Evolutionary conservation across 2,329 filamentous ascomycete species (phyloP).

Genomic region (Fusarium irregulare): DNA sequence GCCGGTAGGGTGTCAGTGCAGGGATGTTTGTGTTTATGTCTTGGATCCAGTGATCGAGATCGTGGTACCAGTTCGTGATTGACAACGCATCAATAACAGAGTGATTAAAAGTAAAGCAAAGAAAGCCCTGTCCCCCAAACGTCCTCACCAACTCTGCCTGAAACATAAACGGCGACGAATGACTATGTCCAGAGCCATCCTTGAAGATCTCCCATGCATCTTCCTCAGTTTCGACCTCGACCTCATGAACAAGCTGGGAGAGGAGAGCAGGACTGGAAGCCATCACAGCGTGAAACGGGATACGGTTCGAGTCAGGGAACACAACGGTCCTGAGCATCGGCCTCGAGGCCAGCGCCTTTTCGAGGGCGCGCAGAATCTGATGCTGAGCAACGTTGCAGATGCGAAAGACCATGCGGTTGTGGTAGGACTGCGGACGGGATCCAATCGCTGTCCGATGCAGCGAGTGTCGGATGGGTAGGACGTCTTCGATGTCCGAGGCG

Average conservation of each 20-base stretch:
- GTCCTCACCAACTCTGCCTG: slow-evolving; percentile 43
- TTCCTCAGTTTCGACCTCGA: slow-evolving; percentile 35
- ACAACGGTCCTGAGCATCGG: slow-evolving; percentile 49
- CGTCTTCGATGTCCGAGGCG: slow-evolving; percentile 43
- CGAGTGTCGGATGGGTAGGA: slow-evolving; percentile 47
- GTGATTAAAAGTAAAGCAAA: slow-evolving; percentile 51
- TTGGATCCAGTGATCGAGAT: slow-evolving; percentile 49
- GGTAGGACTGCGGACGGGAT: slow-evolving; percentile 50
- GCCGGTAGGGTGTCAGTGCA: slow-evolving; percentile 44
- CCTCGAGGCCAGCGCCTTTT: slow-evolving; percentile 44
- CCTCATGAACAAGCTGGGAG: slow-evolving; percentile 42
- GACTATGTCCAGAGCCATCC: slow-evolving; percentile 28
- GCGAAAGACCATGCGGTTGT: slow-evolving; percentile 50
- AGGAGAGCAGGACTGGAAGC: slow-evolving; percentile 38
- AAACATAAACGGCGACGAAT: slow-evolving; percentile 49
- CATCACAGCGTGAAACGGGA: slow-evolving; percentile 48
- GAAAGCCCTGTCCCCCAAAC: slow-evolving; percentile 28
- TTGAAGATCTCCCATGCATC: slow-evolving; percentile 39
- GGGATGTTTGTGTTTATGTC: slow-evolving; percentile 33
- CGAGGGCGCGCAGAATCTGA: slow-evolving; percentile 46
- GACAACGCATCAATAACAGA: slow-evolving; percentile 52
- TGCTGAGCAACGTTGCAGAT: slow-evolving; percentile 30
- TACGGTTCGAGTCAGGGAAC: slow-evolving; percentile 27
- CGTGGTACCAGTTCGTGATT: slow-evolving; percentile 49
- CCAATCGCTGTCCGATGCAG: slow-evolving; percentile 49